These are phyloP conservation scores for Ophiostoma sp. DNA, from an alignment of 2,329 filamentous ascomycete genomes.

Conservation along the genomic window DNA sequence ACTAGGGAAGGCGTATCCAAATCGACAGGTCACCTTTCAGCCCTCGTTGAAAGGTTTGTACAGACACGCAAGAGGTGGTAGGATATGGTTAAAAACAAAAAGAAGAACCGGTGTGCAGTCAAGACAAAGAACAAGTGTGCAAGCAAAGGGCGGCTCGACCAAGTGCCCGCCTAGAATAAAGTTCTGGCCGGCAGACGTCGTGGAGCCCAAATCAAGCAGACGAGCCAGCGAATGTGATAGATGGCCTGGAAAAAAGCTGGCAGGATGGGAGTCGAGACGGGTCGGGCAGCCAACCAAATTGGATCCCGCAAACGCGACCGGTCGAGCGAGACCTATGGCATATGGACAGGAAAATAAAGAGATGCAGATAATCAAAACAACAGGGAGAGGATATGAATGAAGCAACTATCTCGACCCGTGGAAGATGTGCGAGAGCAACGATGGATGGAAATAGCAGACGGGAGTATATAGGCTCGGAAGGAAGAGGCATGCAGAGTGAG, in stretches of 20 bases:
- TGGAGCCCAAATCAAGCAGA: background rate
- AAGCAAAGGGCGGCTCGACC: too few relatives aligned
- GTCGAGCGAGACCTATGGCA: background rate
- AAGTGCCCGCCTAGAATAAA: background rate
- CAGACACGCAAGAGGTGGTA: slow-evolving; percentile 1
- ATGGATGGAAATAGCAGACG: background rate
- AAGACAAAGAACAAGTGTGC: too few relatives aligned
- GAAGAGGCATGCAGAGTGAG: background rate
- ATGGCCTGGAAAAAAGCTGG: background rate
- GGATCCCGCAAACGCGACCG: background rate
- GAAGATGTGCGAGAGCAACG: background rate
- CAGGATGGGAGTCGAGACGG: background rate
- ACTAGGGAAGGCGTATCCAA: background rate
- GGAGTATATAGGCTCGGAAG: background rate
- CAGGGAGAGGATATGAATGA: background rate
- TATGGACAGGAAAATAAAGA: background rate
- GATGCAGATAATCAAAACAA: background rate
- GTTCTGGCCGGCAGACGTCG: background rate
- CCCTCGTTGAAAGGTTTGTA: background rate
- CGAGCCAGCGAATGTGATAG: background rate
- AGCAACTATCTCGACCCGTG: background rate
- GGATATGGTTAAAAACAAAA: background rate
- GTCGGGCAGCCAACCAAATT: slow-evolving; percentile 6
- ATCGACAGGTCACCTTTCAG: slow-evolving; percentile 17
- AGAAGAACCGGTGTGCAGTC: background rate